Evolutionary conservation across 805 yeast genomes (phyloP), one percentile per base, ranked within the genome.

Genomic region (Kluyveromyces lactis): DNA sequence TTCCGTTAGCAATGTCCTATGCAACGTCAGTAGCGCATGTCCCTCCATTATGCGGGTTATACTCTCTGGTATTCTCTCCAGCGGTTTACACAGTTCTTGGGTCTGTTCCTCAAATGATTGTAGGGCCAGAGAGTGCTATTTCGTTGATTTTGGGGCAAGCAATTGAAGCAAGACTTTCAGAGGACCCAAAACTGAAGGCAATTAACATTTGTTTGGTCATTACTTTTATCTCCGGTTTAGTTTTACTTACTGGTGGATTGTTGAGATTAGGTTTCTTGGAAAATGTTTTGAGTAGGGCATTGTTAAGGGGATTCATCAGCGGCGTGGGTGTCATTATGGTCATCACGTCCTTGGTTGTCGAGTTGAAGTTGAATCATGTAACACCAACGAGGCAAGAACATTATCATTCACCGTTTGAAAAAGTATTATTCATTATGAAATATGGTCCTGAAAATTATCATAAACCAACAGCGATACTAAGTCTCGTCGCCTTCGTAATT

Each of bases 91-190:
- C 86, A 5, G 44, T 86, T 3, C 68, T 86, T 43, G 96, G 96
- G 0, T 75, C 92, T 0, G 94, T 86, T 1, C 95, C 95, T 0
- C 81, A 80, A 43, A 76, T 87, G 81, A 78, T 86, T 29, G 94
- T 87, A 15, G 95, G 95, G 0, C 95, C 96, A 1, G 94, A 87
- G 58, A 89, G 90, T 15, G 89, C 95, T 0, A 77, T 86, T 7
- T 84, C 94, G 0, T 66, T 89, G 50, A 77, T 87, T 11, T 78
- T 83, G 18, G 95, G 95, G 1, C 90, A 82, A 50, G 77, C 81
- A 0, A 75, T 85, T 8, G 82, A 80, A 43, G 74, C 70, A n/a
- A 56, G 69, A 33, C 49, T 69, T 18, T 68, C 64, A 17, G 77
- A 65, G 48, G 63, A 64, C 43, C 63, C 50, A 10, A 63, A 59